These are phyloP conservation scores for Tulasnella sp. DNA, from an alignment of 768 basidiomycete species.

Conservation along the genomic window DNA sequence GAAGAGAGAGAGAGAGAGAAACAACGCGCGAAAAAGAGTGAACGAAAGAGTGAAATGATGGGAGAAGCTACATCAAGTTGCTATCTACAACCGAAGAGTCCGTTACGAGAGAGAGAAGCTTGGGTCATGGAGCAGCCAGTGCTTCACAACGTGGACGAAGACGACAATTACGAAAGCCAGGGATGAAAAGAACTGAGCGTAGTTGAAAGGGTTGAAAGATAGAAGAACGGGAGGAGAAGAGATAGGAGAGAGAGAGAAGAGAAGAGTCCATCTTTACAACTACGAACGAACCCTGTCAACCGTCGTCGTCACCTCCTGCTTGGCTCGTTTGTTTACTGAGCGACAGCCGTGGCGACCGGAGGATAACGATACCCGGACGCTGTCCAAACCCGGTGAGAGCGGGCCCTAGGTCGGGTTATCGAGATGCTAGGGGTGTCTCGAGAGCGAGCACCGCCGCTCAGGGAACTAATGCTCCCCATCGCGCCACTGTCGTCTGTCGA, in stretches of 20 bases:
- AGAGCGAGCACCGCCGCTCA: background rate
- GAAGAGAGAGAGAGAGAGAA: background rate
- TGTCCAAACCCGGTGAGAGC: background rate
- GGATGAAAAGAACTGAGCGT: background rate
- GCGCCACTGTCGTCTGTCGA: background rate
- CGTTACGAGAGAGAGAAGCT: background rate
- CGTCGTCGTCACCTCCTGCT: background rate
- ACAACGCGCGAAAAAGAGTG: background rate
- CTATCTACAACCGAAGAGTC: background rate
- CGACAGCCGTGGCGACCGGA: background rate
- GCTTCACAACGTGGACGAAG: background rate
- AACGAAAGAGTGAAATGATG: background rate
- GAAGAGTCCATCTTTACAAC: background rate
- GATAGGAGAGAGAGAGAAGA: background rate
- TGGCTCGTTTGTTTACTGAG: background rate
- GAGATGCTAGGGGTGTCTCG: background rate
- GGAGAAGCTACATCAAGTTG: background rate
- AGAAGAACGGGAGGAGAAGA: background rate
- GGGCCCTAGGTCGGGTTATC: background rate
- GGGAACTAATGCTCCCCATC: background rate
- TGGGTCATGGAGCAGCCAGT: background rate
- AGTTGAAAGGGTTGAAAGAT: background rate
- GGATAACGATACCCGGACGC: slow-evolving; percentile 10
- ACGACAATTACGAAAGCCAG: no score
- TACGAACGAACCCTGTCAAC: background rate